Conservation (phyloP, 768 basidiomycete genomes). For the Crucibulum laeve region DNA sequence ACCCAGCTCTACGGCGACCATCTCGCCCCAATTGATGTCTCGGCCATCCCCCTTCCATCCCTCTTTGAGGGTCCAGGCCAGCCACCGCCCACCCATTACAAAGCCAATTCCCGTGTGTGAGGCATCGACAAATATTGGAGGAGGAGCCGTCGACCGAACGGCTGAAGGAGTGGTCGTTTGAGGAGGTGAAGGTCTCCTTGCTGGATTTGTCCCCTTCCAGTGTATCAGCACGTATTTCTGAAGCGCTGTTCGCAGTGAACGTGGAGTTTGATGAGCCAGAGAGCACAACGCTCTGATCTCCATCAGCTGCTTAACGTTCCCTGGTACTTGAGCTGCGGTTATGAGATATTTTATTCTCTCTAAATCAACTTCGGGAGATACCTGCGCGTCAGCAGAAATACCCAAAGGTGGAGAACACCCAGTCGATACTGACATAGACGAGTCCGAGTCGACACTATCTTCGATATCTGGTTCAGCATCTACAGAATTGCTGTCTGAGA, state of each 20-base stretch:
- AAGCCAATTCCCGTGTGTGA: constrained; percentile 40
- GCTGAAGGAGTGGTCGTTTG: neutral
- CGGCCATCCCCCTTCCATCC: constrained; percentile 23
- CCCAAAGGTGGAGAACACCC: no score
- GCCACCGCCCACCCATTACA: constrained; percentile 25
- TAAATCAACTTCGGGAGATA: no score
- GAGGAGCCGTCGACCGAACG: neutral
- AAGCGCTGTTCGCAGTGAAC: constrained; percentile 6
- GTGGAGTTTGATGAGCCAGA: constrained; percentile 15
- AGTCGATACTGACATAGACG: no score
- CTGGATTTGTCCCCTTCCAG: constrained; percentile 8
- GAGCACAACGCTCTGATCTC: constrained; percentile 12
- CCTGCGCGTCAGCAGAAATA: no score
- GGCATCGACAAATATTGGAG: constrained; percentile 34
- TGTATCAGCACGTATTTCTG: constrained; percentile 16
- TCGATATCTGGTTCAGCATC: no score
- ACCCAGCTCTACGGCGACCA: constrained; percentile 39
- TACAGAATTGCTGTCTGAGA: no score
- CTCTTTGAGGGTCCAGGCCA: constrained; percentile 30
- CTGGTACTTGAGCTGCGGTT: neutral
- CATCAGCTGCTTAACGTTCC: constrained; percentile 3
- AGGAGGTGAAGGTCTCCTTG: neutral
- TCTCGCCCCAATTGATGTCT: constrained; percentile 41
- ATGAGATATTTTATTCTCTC: constrained; percentile 2
- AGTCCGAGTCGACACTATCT: no score